Evolutionary conservation across 2,329 filamentous ascomycete genomes (phyloP), one percentile per base, ranked within the genome.

Genomic region (Aspergillus bombycis): DNA sequence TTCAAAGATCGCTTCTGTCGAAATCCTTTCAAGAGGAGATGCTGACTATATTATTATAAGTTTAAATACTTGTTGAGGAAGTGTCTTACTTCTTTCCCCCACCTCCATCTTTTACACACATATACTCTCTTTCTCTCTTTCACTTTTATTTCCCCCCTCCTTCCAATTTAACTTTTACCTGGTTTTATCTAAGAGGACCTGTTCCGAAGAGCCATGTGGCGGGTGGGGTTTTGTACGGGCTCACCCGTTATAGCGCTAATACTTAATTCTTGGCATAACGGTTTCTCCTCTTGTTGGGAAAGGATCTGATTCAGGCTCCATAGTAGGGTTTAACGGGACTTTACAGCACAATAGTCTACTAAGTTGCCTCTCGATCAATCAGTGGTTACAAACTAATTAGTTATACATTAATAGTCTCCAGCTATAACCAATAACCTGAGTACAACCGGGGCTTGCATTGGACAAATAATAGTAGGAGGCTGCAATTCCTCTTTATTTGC

Each of bases 191-290:
- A 45, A 43, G 23, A 46, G 38, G 38, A 36, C 14, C 26, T 46
- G 10, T 57, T 57, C 41, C 36, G 23, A 57, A 46, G 48, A 64
- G 62, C 71, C 71, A 73, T 71, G 70, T 73, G 71, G 72, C 67
- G 59, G 70, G 70, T 74, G 71, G 72, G 68, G 72, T 72, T 70
- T 67, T 63, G 60, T 69, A 71, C 71, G 74, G 74, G 71, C 71
- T 74, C 67, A 72, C 70, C 73, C 74, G 71, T 62, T 69, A 67
- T 67, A 69, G 67, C 62, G 74, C 66, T 67, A 61, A 54, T 57
- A 60, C 61, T 63, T 61, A 64, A 57, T 61, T 63, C 68, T 72
- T 72, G 72, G 73, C 68, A 64, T 72, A 77, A 77, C 74, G 73
- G 72, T 69, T 75, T 73, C 74, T 58, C 19, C 45, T 62, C 60